A percentile compares a stretch with the other conserved stretches of the same genome.
Conservation (phyloP, 2,329 filamentous ascomycete species). For the Xylariaceae sp. region DNA sequence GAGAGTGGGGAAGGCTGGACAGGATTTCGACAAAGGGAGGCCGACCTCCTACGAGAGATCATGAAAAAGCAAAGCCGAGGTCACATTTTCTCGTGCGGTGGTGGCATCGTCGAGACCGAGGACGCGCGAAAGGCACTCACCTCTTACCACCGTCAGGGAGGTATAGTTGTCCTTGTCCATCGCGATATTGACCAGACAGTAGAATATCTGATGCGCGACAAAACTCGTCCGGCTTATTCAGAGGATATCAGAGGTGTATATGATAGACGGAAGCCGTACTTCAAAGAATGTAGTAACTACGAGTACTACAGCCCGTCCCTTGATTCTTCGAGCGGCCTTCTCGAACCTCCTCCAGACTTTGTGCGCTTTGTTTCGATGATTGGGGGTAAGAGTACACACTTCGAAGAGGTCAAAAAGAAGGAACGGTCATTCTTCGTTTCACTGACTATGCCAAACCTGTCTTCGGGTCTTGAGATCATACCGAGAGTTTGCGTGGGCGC, state of each 20-base stretch:
- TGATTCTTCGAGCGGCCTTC: slow-evolving; percentile 37
- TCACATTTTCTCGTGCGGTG: slow-evolving; percentile 87
- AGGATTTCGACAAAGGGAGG: slow-evolving; percentile 74
- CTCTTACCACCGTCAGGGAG: slow-evolving; percentile 67
- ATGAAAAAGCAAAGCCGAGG: slow-evolving; percentile 69
- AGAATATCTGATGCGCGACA: slow-evolving; percentile 80
- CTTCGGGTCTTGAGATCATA: slow-evolving; percentile 57
- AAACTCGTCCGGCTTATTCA: slow-evolving; percentile 84
- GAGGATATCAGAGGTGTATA: slow-evolving; percentile 92
- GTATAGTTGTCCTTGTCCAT: slow-evolving; percentile 81
- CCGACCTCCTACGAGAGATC: slow-evolving; percentile 65
- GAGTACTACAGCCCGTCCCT: slow-evolving; percentile 79
- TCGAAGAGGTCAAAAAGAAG: slow-evolving; percentile 53
- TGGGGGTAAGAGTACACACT: slow-evolving; percentile 55
- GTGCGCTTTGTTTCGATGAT: slow-evolving; percentile 65
- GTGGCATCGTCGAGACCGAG: slow-evolving; percentile 82
- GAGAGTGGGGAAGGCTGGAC: slow-evolving; percentile 68
- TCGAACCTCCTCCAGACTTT: slow-evolving; percentile 60
- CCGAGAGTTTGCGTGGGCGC: slow-evolving; percentile 73
- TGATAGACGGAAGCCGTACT: slow-evolving; percentile 82
- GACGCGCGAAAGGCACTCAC: slow-evolving; percentile 71
- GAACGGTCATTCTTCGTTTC: slow-evolving; percentile 88
- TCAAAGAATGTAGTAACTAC: slow-evolving; percentile 86
- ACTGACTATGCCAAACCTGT: slow-evolving; percentile 73
- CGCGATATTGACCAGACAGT: slow-evolving; percentile 84